Evolutionary conservation across 768 basidiomycete species (phyloP), one percentile per base, ranked within the genome.

Genomic region (Lentinula sp.): DNA sequence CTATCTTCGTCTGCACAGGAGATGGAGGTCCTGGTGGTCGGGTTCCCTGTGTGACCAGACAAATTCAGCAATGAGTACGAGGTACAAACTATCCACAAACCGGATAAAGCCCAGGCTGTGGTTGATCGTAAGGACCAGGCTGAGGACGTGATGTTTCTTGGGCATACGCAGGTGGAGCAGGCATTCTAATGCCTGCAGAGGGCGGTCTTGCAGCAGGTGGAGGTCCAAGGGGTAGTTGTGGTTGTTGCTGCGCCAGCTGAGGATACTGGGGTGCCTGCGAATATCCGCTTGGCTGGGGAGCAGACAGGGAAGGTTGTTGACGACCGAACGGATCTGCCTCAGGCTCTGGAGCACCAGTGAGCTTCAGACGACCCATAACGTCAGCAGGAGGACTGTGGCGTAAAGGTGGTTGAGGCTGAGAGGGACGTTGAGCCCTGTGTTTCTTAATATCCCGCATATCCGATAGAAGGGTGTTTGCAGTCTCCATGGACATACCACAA

Each of bases 401-500:
- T 43, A 63, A 72, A 28, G 74, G 62, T 42, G 71, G 74, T 11
- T 68, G 66, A 62, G 67, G 68, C 51, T 75, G 70, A 61, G 73
- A 50, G 60, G 80, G 76, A 53, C 74, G 73, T 40, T 73, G 73
- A 61, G 75, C 75, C 64, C 82, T 82, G 59, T 80, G 75, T 66
- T 80, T 82, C 72, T 98, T 95, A 77, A 97, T 97, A 69, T 93
- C 91, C 58, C 90, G 87, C 83, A 92, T 88, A 72, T 95, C 89
- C 55, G 88, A 85, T 55, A 99, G 82, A 18, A 99, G 81, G 68
- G 89, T 86, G 72, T 98, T 98, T 52, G 97, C 96, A 40, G 93
- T 96, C 74, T 98, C 96, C 96, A 98, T 98, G 40, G 95, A 94
- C 95, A 99, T 98, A 46, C 97, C 97, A 69, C 97, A 99, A 75